phyloP scores from a whole-genome alignment of 495 filamentous ascomycete species.

The Lasiosphaeria ovina region DNA sequence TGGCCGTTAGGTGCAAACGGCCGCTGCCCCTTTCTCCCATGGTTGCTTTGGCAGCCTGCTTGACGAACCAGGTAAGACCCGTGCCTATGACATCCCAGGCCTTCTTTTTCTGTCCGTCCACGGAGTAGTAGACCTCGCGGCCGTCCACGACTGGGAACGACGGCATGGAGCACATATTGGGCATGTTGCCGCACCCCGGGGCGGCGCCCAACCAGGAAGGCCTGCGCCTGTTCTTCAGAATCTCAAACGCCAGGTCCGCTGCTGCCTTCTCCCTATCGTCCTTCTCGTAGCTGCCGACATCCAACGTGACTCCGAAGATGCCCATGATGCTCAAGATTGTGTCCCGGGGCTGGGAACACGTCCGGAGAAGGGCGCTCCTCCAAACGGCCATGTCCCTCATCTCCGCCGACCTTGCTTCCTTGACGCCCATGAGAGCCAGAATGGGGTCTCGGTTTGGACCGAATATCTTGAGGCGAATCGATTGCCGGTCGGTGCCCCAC shows the following conservation, averaged over 20 bases:
- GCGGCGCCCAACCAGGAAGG: neutral
- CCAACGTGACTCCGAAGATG: neutral
- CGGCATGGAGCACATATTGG: neutral
- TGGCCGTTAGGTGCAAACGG: neutral
- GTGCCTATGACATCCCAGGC: neutral
- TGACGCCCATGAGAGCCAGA: neutral
- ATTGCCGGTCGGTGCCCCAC: neutral
- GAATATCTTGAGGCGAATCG: neutral
- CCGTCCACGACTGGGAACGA: neutral
- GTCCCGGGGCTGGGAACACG: neutral
- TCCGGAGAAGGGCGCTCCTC: neutral
- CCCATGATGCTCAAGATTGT: neutral
- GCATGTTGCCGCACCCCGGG: neutral
- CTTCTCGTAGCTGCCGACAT: neutral
- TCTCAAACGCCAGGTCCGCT: neutral
- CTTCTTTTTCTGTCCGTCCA: neutral
- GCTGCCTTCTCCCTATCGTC: neutral
- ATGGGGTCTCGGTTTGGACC: neutral
- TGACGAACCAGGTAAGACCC: neutral
- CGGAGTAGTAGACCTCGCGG: neutral
- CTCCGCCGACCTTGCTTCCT: neutral
- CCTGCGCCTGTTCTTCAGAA: neutral
- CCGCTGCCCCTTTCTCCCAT: neutral
- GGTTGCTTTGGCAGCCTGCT: neutral
- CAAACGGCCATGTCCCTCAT: neutral